These are phyloP conservation scores for Cystobasidium sp. DNA, from an alignment of 1,284 basidiomycete genomes.

Conservation along the genomic window DNA sequence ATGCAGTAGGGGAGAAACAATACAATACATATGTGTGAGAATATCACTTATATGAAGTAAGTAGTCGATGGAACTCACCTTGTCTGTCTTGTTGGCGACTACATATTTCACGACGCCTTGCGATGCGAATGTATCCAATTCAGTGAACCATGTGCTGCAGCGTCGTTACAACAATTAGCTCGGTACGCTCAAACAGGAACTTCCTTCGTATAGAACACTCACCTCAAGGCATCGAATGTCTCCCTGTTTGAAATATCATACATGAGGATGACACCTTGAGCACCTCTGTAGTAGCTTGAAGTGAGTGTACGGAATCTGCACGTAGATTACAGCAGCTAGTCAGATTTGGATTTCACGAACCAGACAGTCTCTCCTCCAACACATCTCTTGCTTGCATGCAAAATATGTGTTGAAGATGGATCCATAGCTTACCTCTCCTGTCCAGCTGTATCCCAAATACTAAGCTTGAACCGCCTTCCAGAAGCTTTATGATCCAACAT, in stretches of 20 bases:
- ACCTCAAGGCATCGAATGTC: conserved; percentile 36
- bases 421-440: conserved; percentile 70
- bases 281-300: conserved; percentile 87
- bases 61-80: conserved; percentile 61
- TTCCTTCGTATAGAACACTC: background rate
- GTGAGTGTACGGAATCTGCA: conserved; percentile 73
- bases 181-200: background rate
- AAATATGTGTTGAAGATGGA: background rate
- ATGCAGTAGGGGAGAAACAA: background rate
- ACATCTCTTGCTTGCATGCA: background rate
- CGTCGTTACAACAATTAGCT: background rate
- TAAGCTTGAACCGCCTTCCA: conserved; percentile 63
- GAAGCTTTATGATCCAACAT: conserved; percentile 48
- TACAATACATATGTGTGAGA: background rate
- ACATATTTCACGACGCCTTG: conserved; percentile 75
- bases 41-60: conserved; percentile 3
- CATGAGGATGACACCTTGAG: conserved; percentile 87
- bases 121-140: conserved; percentile 87
- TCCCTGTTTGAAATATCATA: conserved; percentile 32
- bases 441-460: conserved; percentile 72
- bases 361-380: background rate
- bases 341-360: background rate
- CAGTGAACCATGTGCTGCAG: conserved; percentile 75
- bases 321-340: conserved; percentile 49
- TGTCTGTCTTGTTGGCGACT: conserved; percentile 93